These are phyloP conservation scores for Sanguinoderma infundibulare DNA, from an alignment of 1,284 basidiomycete species.

Conservation along the genomic window DNA sequence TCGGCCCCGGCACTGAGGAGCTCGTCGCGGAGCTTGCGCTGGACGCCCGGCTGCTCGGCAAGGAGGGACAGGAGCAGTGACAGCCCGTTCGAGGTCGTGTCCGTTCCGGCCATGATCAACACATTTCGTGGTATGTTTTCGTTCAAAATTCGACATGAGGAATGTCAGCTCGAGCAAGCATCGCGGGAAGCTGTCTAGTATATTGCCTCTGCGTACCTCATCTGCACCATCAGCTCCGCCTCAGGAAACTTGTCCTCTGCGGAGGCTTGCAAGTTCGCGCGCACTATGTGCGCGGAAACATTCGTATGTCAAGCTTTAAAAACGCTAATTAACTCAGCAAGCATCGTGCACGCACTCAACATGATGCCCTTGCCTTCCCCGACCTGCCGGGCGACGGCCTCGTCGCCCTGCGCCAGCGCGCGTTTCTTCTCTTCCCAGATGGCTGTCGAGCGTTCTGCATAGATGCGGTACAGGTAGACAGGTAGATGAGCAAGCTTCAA, in stretches of 20 bases:
- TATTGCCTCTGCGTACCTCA: constrained; percentile 19
- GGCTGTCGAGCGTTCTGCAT: constrained; percentile 3
- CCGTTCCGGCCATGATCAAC: constrained; percentile 55
- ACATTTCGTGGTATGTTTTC: constrained; percentile 4
- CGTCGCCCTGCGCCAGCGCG: constrained; percentile 7
- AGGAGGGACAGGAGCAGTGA: constrained; percentile 72
- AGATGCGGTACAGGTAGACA: constrained; percentile 3
- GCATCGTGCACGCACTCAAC: not conserved
- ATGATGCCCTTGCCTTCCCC: constrained; percentile 24
- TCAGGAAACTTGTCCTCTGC: constrained; percentile 8
- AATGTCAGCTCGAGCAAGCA: not conserved
- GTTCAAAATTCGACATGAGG: not conserved
- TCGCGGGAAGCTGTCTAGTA: no score
- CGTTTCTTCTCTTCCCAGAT: constrained; percentile 16
- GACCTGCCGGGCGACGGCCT: constrained; percentile 7
- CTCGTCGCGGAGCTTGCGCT: constrained; percentile 57
- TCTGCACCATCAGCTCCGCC: constrained; percentile 15
- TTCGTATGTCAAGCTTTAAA: no score
- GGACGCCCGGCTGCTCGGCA: constrained; percentile 51
- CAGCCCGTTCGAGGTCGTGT: constrained; percentile 59
- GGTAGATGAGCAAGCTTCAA: not conserved
- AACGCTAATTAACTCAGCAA: constrained; percentile 17
- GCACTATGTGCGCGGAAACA: constrained; percentile 3
- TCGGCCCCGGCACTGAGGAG: constrained; percentile 32
- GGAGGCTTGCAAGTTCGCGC: constrained; percentile 7